Base-by-base conservation (phyloP, 2,329 filamentous ascomycete genomes). In the Fusarium pseudocircinatum region DNA sequence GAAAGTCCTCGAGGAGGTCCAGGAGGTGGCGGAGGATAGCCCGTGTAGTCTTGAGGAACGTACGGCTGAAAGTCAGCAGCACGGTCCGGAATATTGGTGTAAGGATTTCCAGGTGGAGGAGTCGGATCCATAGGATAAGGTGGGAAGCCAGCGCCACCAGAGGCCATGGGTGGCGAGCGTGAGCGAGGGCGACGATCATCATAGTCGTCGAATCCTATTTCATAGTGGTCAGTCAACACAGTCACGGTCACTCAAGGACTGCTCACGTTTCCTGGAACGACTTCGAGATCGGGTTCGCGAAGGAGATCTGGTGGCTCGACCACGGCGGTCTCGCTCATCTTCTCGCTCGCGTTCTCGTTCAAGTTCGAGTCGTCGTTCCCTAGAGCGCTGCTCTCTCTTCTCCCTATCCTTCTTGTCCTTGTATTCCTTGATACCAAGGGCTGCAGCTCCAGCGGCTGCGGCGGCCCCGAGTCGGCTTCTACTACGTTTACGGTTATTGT, bases 371-470 rank as follows among this genome's bases (percentile, higher is more conserved):
- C 80, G 69, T 14, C 79, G 77, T 10, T 83, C 83, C 64, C 79
- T 79, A 20, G 82, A 81, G 54, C 79, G 78, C 40, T 80, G 81
- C 60, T 81, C 81, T 69, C 79, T 82, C 59, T 77, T 78, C 52
- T 79, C 75, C 36, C 77, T 70, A 59, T 82, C 78, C 56, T 77
- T 78, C 69, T 78, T 86, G 69, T 89, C 86, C 67, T 86, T 84
- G 69, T 87, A 89, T 76, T 90, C 88, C 78, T 91, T 91, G 63
- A 92, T 85, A 1, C 90, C 89, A 64, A 92, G 86, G 10, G 89
- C 90, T 1, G 90, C 89, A 10, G 90, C 90, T 13, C 88, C 89
- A 2, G 87, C 89, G 7, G 85, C 85, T 22, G 89, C 88, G 74
- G 90, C 82, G 59, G 90, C 83, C 47, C 88, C 84, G 26, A 91